Evolutionary conservation across 805 yeast species (phyloP).

Genomic region (Sungouiozyma intestinalis): DNA sequence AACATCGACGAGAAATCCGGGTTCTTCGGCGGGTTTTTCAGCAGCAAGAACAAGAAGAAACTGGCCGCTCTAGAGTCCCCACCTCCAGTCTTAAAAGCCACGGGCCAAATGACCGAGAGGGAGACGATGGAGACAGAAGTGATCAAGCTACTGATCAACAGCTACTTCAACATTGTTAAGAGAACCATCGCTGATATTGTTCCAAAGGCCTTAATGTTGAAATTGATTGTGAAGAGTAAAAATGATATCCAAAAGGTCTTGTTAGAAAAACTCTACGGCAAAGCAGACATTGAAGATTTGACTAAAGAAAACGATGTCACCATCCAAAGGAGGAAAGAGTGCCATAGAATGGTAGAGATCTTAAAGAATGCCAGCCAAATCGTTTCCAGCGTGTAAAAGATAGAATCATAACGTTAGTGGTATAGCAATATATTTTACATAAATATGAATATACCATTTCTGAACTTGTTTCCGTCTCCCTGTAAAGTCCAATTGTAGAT

Average conservation of each 20-base stretch:
- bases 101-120: conserved; percentile 84
- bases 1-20: conserved; percentile 46
- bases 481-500: no score
- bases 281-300: conserved; percentile 57
- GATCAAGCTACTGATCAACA: conserved; percentile 79
- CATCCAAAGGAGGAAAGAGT: conserved; percentile 89
- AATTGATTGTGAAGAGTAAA: conserved; percentile 75
- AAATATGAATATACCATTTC: no score
- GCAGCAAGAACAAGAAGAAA: conserved; percentile 85
- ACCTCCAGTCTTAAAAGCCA: conserved; percentile 86
- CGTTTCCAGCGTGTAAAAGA: conserved; percentile 43
- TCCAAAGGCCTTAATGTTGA: conserved; percentile 92
- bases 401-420: no score
- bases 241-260: conserved; percentile 84
- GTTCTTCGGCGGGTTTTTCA: conserved; percentile 92
- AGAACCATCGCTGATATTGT: conserved; percentile 87
- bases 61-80: conserved; percentile 96
- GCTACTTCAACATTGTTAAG: conserved; percentile 87
- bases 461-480: no score
- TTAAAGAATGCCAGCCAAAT: conserved; percentile 83
- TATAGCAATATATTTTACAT: no score
- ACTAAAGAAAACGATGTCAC: conserved; percentile 89
- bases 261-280: conserved; percentile 72
- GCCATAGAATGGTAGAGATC: conserved; percentile 90
- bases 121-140: conserved; percentile 97